Evolutionary conservation across 176 grass and related monocot species (phyloP), one percentile per base, ranked within the genome.

Genomic region (Pontederia paniculata): DNA sequence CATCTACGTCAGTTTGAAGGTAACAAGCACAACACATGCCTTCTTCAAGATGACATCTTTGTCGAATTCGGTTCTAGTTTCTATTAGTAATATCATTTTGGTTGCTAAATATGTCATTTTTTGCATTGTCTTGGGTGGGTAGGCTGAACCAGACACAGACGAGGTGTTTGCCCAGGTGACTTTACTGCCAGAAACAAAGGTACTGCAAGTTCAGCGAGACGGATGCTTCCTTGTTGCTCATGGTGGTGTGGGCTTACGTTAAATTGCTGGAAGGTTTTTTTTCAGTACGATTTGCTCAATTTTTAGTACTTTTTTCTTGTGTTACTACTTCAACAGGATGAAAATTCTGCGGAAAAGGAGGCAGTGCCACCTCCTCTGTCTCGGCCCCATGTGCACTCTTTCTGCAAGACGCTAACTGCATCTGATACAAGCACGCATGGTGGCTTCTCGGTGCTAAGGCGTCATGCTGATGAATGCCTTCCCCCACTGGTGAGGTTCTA

Each of bases 1-100:
- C 11, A 10, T 98, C 42, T 77, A 98, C 79, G 83, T 98, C 45
- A 78, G 83, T 65, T 80, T 98, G 5, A 98, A 98, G 93, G 86
- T 91, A 37, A 37, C 7, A 37, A 6, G 3, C 3, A 37, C 3
- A 37, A 37, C 28, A 37, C 7, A 5, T 37, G 3, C 28, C 28
- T 37, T 37, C 28, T 37, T 37, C 28, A 37, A 37, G 28, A 37
- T 37, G 28, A 37, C 28, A 37, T 37, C 28, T 37, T 37, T 37
- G 28, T 37, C 7, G 28, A 37, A 3, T 37, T 37, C 28, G 28
- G 28, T 37, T 37, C 28, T 2, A 37, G 28, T 6, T 37, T 37
- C 17, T 45, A 2, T 7, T 8, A 45, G 17, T 20, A 45, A 15
- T 62, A 20, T 45, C 10, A 5, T 12, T 2, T 61, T 45, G 42